Percentiles rank a stretch among this genome's conserved stretches.
phyloP scores from a whole-genome alignment of 768 basidiomycete genomes.

The Boletus pseudopeckii region DNA sequence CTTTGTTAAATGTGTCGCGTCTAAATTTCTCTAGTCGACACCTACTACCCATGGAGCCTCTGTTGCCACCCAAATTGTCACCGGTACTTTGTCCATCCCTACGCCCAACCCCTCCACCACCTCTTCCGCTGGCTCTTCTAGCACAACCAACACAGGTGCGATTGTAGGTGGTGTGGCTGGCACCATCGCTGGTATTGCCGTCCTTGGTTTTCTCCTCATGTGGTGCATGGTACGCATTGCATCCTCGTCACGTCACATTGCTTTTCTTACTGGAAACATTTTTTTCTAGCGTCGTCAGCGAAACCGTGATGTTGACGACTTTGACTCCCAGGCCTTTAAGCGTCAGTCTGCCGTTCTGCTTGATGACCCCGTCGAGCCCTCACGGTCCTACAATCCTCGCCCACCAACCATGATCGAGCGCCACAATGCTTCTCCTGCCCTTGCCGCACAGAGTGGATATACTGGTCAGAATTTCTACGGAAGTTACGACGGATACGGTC shows the following conservation, averaged over 20 bases:
- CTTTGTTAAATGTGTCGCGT: neutral
- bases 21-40: neutral
- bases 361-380: slow-evolving; percentile 46
- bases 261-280: slow-evolving; percentile 3
- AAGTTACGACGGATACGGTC: slow-evolving; percentile 22
- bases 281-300: slow-evolving; percentile 41
- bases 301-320: slow-evolving; percentile 38
- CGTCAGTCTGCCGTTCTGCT: slow-evolving; percentile 61
- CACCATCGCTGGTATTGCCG: slow-evolving; percentile 41
- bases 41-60: neutral
- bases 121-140: slow-evolving; percentile 33
- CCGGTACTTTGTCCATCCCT: neutral
- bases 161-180: slow-evolving; percentile 45
- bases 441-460: slow-evolving; percentile 18
- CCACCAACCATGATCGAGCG: slow-evolving; percentile 66
- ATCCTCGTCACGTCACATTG: neutral
- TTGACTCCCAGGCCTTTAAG: slow-evolving; percentile 57
- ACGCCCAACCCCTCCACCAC: slow-evolving; percentile 20
- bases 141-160: slow-evolving; percentile 30
- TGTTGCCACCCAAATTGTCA: neutral
- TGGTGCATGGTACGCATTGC: slow-evolving; percentile 44
- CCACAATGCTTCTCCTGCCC: slow-evolving; percentile 34
- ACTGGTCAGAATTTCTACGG: slow-evolving; percentile 27
- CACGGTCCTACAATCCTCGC: slow-evolving; percentile 46
- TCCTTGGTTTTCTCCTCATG: slow-evolving; percentile 38